Base-by-base conservation (phyloP, 371 early-diverging fungal species). In the Spraguea lophii region DNA sequence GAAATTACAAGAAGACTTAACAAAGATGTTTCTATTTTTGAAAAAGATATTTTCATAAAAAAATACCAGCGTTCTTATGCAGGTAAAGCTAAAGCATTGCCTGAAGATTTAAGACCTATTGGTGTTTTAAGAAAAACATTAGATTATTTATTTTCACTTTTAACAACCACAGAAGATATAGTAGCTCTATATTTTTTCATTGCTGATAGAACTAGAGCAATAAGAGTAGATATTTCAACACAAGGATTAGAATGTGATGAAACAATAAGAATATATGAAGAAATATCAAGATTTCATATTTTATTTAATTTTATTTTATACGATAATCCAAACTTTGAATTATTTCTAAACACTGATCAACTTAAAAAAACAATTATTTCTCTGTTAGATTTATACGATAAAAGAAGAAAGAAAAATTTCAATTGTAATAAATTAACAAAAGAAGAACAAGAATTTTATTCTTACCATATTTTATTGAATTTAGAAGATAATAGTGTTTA, bases 71-170 rank as follows among this genome's bases (percentile, higher is more conserved):
- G 89, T 49, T 77, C 85, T 0, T 81, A 83, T 1, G 86, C 91
- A 1, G 91, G 87, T 4, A 78, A 76, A 50, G 79, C 78, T n/a
- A 77, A 79, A 50, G 78, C 82, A 0, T 66, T 87, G 23, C 85
- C 85, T 0, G 81, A 80, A 27, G 89, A 88, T 65, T 79, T 90
- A 26, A 77, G 88, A 17, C 80, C 88, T 27, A 80, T 88, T 0
- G 36, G 45, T 0, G 76, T 80, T 1, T 59, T 86, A 10, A 46
- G 65, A 46, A 79, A 65, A 36, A 81, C 85, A 0, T 61, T 87
- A 32, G 77, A 84, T 58, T 83, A 86, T 56, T 71, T 88, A 13
- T 57, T 87, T 13, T 63, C 76, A 40, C 61, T 72, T 2, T 66
- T 84, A 1, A 59, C 82, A 0, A 35, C 66, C 0, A 70, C 77